phyloP scores from a whole-genome alignment of 495 filamentous ascomycete genomes.

The Penicillium manginii region DNA sequence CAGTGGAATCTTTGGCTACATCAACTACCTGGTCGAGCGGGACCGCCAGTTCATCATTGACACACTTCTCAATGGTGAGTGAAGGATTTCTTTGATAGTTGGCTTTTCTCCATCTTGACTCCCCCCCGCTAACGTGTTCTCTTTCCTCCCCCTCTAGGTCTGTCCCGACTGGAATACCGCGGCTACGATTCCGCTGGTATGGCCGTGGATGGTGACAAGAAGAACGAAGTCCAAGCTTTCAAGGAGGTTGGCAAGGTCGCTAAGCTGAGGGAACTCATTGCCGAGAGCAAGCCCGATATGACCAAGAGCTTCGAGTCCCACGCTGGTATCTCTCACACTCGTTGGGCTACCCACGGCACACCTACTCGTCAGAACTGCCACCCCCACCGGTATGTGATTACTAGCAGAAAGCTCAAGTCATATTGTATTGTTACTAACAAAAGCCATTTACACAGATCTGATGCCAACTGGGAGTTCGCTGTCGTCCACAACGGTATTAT shows the following conservation, averaged over 20 bases:
- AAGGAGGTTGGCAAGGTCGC: slow-evolving; percentile 99
- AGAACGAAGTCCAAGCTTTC: slow-evolving; percentile 94
- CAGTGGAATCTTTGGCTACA: slow-evolving; percentile 99
- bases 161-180: slow-evolving; percentile 89
- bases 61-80: slow-evolving; percentile 91
- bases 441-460: slow-evolving; percentile 53
- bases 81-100: neutral
- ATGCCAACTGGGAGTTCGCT: slow-evolving; percentile 91
- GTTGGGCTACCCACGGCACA: slow-evolving; percentile 96
- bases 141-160: slow-evolving; percentile 54
- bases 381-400: slow-evolving; percentile 83
- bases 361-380: slow-evolving; percentile 96
- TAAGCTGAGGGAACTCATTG: slow-evolving; percentile 91
- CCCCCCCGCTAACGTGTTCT: slow-evolving; percentile 10
- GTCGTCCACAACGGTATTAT: slow-evolving; percentile 99
- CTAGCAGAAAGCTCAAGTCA: too few relatives aligned
- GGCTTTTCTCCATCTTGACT: neutral
- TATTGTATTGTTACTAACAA: neutral
- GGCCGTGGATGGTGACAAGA: slow-evolving; percentile 96
- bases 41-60: slow-evolving; percentile 93
- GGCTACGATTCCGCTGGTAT: slow-evolving; percentile 97
- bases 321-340: slow-evolving; percentile 96
- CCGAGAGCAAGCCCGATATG: slow-evolving; percentile 77
- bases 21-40: slow-evolving; percentile 90
- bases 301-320: slow-evolving; percentile 95